A percentile compares a stretch with the other conserved stretches of the same genome.
These are phyloP conservation scores for Apiospora marii DNA, from an alignment of 2,329 filamentous ascomycete species.

Conservation along the genomic window DNA sequence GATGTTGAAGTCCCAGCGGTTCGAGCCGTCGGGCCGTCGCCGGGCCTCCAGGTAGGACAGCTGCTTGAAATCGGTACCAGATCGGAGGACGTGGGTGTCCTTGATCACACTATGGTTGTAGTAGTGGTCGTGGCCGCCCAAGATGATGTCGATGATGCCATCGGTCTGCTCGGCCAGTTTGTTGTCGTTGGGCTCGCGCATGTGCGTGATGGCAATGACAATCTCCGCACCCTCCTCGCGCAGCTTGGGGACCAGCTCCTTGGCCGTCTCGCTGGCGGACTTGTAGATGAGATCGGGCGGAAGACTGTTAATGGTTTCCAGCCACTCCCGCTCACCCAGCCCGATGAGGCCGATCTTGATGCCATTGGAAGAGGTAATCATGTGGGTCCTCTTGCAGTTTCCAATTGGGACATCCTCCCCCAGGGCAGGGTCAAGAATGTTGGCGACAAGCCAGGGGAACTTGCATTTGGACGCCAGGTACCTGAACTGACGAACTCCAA, in stretches of 20 bases:
- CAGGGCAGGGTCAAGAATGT: conserved; percentile 84
- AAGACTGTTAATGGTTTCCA: conserved; percentile 86
- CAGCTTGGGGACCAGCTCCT: conserved; percentile 76
- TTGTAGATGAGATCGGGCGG: conserved; percentile 85
- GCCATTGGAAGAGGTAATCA: conserved; percentile 82
- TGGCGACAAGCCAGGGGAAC: conserved; percentile 91
- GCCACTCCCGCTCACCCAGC: conserved; percentile 86
- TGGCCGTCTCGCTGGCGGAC: conserved; percentile 78
- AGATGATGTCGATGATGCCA: conserved; percentile 82
- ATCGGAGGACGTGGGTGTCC: conserved; percentile 83
- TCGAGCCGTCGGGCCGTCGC: conserved; percentile 50
- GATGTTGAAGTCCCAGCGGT: conserved; percentile 81
- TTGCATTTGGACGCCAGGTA: conserved; percentile 76
- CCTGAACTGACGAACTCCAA: conserved; percentile 82
- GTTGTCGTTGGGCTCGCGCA: conserved; percentile 87
- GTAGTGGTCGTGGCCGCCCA: conserved; percentile 91
- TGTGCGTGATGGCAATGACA: conserved; percentile 83
- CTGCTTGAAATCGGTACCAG: conserved; percentile 91
- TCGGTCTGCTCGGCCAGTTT: conserved; percentile 80
- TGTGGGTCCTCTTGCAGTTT: conserved; percentile 76
- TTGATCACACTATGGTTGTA: conserved; percentile 82
- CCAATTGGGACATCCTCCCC: conserved; percentile 79
- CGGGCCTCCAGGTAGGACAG: conserved; percentile 86
- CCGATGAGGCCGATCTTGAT: conserved; percentile 88
- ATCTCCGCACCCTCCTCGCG: conserved; percentile 82